Evolutionary conservation across 306 rosid species (phyloP), one percentile per base, ranked within the genome.

Genomic region (Castanea sativa): DNA sequence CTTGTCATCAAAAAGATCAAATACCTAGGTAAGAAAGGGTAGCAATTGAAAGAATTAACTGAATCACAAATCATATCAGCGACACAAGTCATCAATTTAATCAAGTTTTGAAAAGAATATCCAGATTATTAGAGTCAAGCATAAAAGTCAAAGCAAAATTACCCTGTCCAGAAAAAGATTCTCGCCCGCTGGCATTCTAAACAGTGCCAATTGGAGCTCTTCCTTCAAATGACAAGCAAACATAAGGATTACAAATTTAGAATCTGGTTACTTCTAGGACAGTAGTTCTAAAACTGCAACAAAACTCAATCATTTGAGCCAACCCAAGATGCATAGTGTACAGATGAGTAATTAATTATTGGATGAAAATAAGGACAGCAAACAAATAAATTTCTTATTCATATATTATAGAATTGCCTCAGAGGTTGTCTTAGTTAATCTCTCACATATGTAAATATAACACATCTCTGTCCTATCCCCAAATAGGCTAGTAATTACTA

Each of bases 131-230:
- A 9, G 27, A 19, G 52, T 19, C 2, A 19, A 32, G 52, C 16
- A 20, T 12, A 30, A 52, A 30, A 4, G 59, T 56, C 25, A 43
- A n/a, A 61, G 53, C 45, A 79, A 53, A 76, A 75, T 73, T 83
- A 92, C 94, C 88, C 93, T 90, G 38, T 90, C 94, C 61, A 92
- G 89, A 80, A 90, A 88, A 80, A 92, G 85, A 80, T 90, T 92
- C 70, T 92, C 88, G 30, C 86, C 79, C 1, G 63, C 65, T 1
- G 83, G 3, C 76, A 85, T 82, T 68, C 83, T 84, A 73, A 92
- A 51, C 20, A 92, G 81, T 72, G 97, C 91, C 88, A 88, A 79
- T 59, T 84, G 71, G 43, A 90, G 97, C 78, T 90, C 92, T 85
- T 92, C 92, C 97, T 92, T 85, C 85, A 85, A 20, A 85, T 67